phyloP scores from a whole-genome alignment of 805 yeast genomes.

The Lachancea quebecensis region DNA sequence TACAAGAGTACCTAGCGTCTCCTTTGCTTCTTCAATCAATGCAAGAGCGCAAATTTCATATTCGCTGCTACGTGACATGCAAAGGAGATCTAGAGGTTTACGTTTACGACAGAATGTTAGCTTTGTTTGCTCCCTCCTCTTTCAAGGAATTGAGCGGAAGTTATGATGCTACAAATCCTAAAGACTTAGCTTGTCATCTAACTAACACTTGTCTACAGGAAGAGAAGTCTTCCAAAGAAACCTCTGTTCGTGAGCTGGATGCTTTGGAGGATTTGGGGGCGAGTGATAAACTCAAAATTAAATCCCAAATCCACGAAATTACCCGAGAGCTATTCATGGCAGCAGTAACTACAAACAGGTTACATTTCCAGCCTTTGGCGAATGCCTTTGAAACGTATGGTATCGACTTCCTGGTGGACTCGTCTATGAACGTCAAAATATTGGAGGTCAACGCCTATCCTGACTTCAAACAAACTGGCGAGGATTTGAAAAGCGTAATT shows the following conservation, averaged over 20 bases:
- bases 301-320: slow-evolving; percentile 50
- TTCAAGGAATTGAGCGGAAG: slow-evolving; percentile 35
- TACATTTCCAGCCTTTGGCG: slow-evolving; percentile 74
- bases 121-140: slow-evolving; percentile 62
- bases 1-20: slow-evolving; percentile 66
- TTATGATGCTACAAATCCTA: slow-evolving; percentile 29
- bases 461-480: slow-evolving; percentile 94
- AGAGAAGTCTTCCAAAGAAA: slow-evolving; percentile 30
- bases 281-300: slow-evolving; percentile 37
- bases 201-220: slow-evolving; percentile 90
- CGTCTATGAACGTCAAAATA: slow-evolving; percentile 46
- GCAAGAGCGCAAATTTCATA: slow-evolving; percentile 73
- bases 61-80: slow-evolving; percentile 76
- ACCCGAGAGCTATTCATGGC: slow-evolving; percentile 72
- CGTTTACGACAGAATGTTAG: slow-evolving; percentile 73
- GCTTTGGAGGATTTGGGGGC: slow-evolving; percentile 39
- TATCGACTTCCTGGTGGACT: slow-evolving; percentile 74
- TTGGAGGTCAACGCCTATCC: slow-evolving; percentile 92
- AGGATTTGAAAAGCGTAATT: slow-evolving; percentile 57
- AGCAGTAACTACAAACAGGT: slow-evolving; percentile 70
- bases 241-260: slow-evolving; percentile 60
- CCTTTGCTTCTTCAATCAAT: slow-evolving; percentile 64
- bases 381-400: slow-evolving; percentile 89
- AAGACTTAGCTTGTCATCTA: slow-evolving; percentile 63
- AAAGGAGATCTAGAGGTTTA: slow-evolving; percentile 68